Base-by-base conservation (phyloP, 2,329 filamentous ascomycete species). In the Didymella lethalis region DNA sequence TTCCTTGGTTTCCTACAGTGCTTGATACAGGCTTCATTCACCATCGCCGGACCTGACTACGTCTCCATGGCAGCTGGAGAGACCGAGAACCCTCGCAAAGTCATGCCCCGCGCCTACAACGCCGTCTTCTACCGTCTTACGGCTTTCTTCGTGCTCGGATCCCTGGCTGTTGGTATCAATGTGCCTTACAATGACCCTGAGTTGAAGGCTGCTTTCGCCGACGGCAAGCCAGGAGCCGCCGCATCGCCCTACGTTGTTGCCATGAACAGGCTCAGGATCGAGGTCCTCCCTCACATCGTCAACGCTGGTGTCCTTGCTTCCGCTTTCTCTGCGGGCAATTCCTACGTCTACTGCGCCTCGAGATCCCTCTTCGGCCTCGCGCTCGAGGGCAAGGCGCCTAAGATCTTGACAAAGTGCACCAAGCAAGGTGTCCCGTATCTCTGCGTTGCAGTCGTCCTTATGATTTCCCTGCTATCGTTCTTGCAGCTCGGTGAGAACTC, bases 71-170 rank as follows among this genome's bases (percentile, higher is more conserved):
- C 80, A 3, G 79, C 81, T 14, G 81, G 79, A 36, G 81, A 83
- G 62, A 78, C 80, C 2, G 78, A 81, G 57, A 77, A 79, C 36
- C 81, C 81, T 4, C 74, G 81, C 20, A 74, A 67, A 48, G 73
- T 80, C 20, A 86, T 95, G 75, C 90, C 90, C 0, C 86, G 85
- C 40, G 91, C 91, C 1, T 93, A 87, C 77, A 92, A 92, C 60
- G 87, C 89, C 48, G 90, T 93, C 1, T 93, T 93, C 75, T 93
- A 91, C 75, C 88, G 91, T 31, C 80, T 94, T 31, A 89, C 89
- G 0, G 79, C 85, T 1, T 93, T 94, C 75, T 93, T 93, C 77
- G 84, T 92, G 38, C 83, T 92, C 1, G 90, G 90, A 1, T 87
- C 89, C 0, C 81, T 95, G 73, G 91, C 23, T 86, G 93, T 36